Base-by-base conservation (phyloP, 139 green algal species). In the Mesotaenium endlicherianum region DNA sequence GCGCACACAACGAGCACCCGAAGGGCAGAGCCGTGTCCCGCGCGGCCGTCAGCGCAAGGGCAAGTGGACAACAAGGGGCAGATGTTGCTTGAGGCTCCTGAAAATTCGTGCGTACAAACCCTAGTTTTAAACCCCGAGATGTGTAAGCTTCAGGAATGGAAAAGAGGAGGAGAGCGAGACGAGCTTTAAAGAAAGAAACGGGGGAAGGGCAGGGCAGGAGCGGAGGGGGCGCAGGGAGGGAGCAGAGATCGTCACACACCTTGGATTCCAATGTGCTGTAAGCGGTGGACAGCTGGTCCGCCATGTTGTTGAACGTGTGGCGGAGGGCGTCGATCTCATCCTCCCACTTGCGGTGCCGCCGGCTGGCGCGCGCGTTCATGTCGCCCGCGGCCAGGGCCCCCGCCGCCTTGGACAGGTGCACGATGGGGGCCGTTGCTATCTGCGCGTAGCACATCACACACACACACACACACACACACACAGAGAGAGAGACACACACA, bases 281-380 rank as follows among this genome's bases (percentile, higher is more conserved):
- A 34, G 42, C 0, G 2, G 16, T 59, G 14, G 42, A 38, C 20
- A 78, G 60, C 42, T 78, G 70, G 30, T 78, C 70, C 8, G 70
- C 70, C 70, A 78, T 78, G 41, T 58, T 39, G 38, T 78, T 78
- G 14, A 78, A 78, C 0, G 42, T 55, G 42, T 55, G 14, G 30
- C 70, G 30, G 26, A 78, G 43, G 38, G 31, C 70, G 2, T 59
- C 70, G 38, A 78, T 78, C 40, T 78, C 70, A 17, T 78, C 70
- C 41, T 78, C 17, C 59, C 16, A 40, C 26, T 42, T 6, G 11
- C 59, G 26, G 59, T 34, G 11, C 26, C 17, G 11, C 17, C 59
- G 6, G 11, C 6, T 42, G 20, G 59, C 59, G 26, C 59, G 59
- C 26, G 59, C 59, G 59, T 6, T 17, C 59, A 71, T 30, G 26